Evolutionary conservation across 257 asterid genomes (phyloP).

Genomic region (Catharanthus roseus): DNA sequence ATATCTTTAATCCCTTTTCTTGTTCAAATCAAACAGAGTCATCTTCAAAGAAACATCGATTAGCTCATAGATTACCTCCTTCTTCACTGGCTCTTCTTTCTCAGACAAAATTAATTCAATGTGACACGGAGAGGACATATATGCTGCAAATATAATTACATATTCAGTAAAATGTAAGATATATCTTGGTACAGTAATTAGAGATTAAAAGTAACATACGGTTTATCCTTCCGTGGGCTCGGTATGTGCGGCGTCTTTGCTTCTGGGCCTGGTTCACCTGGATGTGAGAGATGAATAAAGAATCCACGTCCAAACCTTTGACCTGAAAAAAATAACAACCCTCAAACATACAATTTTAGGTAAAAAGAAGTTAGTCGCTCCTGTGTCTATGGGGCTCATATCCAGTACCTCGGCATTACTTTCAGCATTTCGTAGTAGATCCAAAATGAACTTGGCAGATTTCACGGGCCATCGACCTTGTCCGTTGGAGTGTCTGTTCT

Average conservation of each 20-base stretch:
- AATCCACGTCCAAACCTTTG: constrained; percentile 88
- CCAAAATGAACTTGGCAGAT: constrained; percentile 66
- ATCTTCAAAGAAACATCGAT: not conserved
- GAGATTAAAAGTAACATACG: constrained; percentile 23
- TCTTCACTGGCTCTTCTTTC: constrained; percentile 73
- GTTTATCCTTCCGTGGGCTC: constrained; percentile 79
- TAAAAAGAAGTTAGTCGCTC: no score
- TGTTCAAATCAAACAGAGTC: no score
- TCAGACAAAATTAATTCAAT: constrained; percentile 69
- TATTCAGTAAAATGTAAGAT: not conserved
- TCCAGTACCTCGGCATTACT: constrained; percentile 75
- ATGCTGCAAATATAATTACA: constrained; percentile 36
- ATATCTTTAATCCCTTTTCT: not conserved
- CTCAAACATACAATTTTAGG: not conserved
- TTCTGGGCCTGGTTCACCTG: constrained; percentile 90
- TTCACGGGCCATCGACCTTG: constrained; percentile 92
- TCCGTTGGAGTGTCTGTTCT: constrained; percentile 81
- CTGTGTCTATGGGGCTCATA: not conserved
- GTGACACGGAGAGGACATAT: constrained; percentile 91
- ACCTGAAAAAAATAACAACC: constrained; percentile 38
- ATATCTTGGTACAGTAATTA: not conserved
- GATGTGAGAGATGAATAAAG: constrained; percentile 76
- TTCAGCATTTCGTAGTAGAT: constrained; percentile 74
- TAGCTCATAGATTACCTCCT: constrained; percentile 43
- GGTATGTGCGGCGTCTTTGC: constrained; percentile 84